phyloP scores from a whole-genome alignment of 306 rosid genomes.

The Malus fusca region DNA sequence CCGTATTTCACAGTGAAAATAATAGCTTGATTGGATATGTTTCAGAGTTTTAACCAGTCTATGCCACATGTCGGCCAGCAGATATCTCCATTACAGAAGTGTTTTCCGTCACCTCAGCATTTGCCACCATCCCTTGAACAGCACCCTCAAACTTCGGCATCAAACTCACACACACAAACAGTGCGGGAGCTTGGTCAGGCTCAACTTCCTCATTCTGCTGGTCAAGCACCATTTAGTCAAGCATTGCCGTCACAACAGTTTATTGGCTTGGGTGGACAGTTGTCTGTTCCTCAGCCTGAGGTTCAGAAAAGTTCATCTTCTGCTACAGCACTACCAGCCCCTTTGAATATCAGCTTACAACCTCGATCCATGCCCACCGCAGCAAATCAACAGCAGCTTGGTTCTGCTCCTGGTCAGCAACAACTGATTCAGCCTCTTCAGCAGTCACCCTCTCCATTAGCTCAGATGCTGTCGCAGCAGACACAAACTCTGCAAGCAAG shows the following conservation, averaged over 20 bases:
- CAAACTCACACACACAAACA: conserved; percentile 46
- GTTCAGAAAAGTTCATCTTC: conserved; percentile 42
- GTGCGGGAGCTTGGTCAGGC: conserved; percentile 55
- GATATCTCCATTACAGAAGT: conserved; percentile 54
- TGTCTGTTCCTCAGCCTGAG: conserved; percentile 57
- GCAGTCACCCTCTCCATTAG: conserved; percentile 78
- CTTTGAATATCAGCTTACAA: conserved; percentile 43
- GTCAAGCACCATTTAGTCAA: conserved; percentile 32
- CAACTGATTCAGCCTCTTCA: conserved; percentile 54
- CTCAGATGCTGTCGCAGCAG: conserved; percentile 89
- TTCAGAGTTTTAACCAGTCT: conserved; percentile 63
- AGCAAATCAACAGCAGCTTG: conserved; percentile 43
- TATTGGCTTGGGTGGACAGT: conserved; percentile 44
- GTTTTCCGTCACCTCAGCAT: conserved; percentile 62
- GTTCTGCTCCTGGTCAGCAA: conserved; percentile 37
- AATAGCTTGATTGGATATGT: conserved; percentile 13
- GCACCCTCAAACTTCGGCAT: conserved; percentile 40
- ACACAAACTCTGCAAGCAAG: conserved; percentile 87
- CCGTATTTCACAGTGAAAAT: background rate
- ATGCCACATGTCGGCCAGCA: conserved; percentile 47
- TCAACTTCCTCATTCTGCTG: conserved; percentile 49
- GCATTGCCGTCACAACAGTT: conserved; percentile 41
- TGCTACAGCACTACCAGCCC: conserved; percentile 34
- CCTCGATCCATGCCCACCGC: conserved; percentile 28
- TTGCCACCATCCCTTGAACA: conserved; percentile 53